A percentile compares a stretch with the other conserved stretches of the same genome.
Conservation (phyloP, 2,329 filamentous ascomycete species). For the Fusarium sp. region DNA sequence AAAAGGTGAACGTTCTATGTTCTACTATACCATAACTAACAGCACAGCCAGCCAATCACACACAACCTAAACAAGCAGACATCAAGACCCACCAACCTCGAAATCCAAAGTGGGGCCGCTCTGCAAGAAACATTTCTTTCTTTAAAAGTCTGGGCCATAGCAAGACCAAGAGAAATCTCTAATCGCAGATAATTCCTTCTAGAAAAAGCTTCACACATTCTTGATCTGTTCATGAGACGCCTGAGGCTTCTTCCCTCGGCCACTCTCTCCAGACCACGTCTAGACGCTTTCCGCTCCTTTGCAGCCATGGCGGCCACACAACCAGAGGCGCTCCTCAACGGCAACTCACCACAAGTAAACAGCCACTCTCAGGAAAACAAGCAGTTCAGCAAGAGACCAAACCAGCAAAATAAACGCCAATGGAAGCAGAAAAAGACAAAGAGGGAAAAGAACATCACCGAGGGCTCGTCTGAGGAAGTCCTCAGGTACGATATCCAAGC, state of each 20-base stretch:
- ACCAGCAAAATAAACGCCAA: slow-evolving; percentile 34
- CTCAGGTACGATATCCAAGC: slow-evolving; percentile 69
- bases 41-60: slow-evolving; percentile 19
- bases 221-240: slow-evolving; percentile 29
- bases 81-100: slow-evolving; percentile 15
- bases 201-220: background rate
- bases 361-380: slow-evolving; percentile 27
- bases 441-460: slow-evolving; percentile 67
- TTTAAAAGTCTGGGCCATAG: slow-evolving; percentile 21
- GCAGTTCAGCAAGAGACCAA: slow-evolving; percentile 41
- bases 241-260: slow-evolving; percentile 27
- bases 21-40: too few relatives aligned
- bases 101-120: slow-evolving; percentile 30
- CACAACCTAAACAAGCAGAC: slow-evolving; percentile 28
- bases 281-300: slow-evolving; percentile 31
- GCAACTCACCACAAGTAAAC: slow-evolving; percentile 24
- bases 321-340: slow-evolving; percentile 29
- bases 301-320: slow-evolving; percentile 39
- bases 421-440: slow-evolving; percentile 62
- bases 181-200: background rate
- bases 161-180: slow-evolving; percentile 9
- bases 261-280: slow-evolving; percentile 27
- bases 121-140: slow-evolving; percentile 38
- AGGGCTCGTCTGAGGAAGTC: slow-evolving; percentile 73
- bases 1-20: too few relatives aligned